These are phyloP conservation scores for Hemisphaericaspora lyxosophila DNA, from an alignment of 1,139 yeast genomes.

Conservation along the genomic window DNA sequence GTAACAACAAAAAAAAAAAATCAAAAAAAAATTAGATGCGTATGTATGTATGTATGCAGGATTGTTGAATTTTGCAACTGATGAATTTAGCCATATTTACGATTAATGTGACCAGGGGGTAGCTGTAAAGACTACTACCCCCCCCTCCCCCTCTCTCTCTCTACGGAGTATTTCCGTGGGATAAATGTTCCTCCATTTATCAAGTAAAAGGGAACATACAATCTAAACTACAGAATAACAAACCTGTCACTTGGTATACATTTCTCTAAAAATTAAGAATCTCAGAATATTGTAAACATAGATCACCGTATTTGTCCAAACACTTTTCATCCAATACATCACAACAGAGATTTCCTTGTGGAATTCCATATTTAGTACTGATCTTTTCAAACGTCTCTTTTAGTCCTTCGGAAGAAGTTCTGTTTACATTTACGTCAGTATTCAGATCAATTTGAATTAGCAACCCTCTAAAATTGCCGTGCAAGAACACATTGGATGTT, in stretches of 20 bases:
- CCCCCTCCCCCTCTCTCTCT: too few relatives aligned
- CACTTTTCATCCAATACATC: conserved; percentile 29
- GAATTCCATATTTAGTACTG: conserved; percentile 39
- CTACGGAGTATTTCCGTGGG: too few relatives aligned
- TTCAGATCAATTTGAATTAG: conserved; percentile 54
- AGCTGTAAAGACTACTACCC: too few relatives aligned
- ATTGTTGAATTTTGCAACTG: too few relatives aligned
- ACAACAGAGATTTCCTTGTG: conserved; percentile 39
- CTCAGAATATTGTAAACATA: conserved; percentile 48
- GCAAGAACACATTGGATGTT: conserved; percentile 70
- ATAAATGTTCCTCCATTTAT: too few relatives aligned
- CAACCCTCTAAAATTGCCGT: conserved; percentile 73
- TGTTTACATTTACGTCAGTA: conserved; percentile 17
- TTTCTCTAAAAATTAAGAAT: conserved; percentile 42
- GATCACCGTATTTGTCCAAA: conserved; percentile 41
- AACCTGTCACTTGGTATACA: too few relatives aligned
- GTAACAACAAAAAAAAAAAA: conserved; percentile 2
- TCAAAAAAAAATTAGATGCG: not conserved
- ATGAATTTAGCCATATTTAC: too few relatives aligned
- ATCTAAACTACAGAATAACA: too few relatives aligned
- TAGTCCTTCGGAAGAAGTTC: conserved; percentile 16
- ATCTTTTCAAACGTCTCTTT: conserved; percentile 27
- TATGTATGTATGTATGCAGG: conserved; percentile 7
- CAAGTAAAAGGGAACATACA: too few relatives aligned
- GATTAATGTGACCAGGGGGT: too few relatives aligned